These are phyloP conservation scores for Lophium mytilinum DNA, from an alignment of 495 filamentous ascomycete genomes.

Conservation along the genomic window DNA sequence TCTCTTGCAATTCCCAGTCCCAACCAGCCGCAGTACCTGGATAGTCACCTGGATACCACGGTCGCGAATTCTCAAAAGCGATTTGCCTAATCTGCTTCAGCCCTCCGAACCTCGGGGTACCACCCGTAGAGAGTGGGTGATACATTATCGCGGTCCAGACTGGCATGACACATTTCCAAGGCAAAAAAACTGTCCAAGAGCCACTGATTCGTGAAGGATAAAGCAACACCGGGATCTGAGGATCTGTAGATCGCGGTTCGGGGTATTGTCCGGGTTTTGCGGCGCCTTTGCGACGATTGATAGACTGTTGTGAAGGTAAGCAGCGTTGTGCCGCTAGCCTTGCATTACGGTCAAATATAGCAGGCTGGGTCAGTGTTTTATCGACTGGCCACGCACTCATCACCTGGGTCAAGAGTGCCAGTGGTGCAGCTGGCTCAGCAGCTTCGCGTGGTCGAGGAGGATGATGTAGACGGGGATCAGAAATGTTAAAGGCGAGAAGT, in stretches of 20 bases:
- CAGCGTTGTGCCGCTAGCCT: constrained; percentile 54
- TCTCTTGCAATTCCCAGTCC: constrained; percentile 63
- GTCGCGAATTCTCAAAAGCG: constrained; percentile 65
- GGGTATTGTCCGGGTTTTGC: constrained; percentile 58
- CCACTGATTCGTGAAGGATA: constrained; percentile 47
- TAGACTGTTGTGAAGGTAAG: constrained; percentile 72
- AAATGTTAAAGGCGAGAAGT: constrained; percentile 61
- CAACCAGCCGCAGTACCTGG: constrained; percentile 75
- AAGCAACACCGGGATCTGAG: constrained; percentile 70
- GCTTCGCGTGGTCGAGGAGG: constrained; percentile 47
- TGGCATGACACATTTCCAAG: constrained; percentile 83
- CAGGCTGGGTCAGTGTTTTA: constrained; percentile 41
- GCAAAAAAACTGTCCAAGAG: constrained; percentile 78
- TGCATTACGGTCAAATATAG: constrained; percentile 59
- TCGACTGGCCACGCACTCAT: constrained; percentile 69
- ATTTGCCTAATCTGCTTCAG: constrained; percentile 72
- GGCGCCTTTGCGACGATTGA: constrained; percentile 74
- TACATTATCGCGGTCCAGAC: constrained; percentile 86
- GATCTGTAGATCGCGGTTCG: constrained; percentile 56
- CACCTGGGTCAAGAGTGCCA: constrained; percentile 46
- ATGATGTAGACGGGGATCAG: constrained; percentile 72
- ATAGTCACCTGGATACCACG: constrained; percentile 86
- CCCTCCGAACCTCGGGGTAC: constrained; percentile 75
- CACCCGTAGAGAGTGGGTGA: constrained; percentile 71
- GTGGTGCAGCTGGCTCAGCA: constrained; percentile 35